Evolutionary conservation across 2,329 filamentous ascomycete species (phyloP), one percentile per base, ranked within the genome.

Genomic region (Cytospora schulzeri): DNA sequence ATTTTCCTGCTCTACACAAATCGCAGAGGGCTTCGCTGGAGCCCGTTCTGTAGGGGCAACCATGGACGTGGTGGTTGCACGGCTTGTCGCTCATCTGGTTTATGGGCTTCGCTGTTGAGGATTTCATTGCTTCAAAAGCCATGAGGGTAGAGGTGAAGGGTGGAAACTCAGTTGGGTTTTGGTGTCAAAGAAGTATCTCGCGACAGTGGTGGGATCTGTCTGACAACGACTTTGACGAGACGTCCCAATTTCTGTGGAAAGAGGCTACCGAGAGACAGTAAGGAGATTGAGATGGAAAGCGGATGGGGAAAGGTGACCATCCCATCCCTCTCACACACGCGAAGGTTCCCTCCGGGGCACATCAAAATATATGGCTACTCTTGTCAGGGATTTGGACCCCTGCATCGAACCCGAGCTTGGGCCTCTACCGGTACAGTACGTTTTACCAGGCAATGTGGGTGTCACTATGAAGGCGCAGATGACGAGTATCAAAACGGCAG

Each of bases 21-120:
- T 65, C 58, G 59, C 65, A 67, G 26, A 67, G 65, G 12, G 45
- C 31, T 17, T 57, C 56, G 5, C 65, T 63, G 12, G 63, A 41
- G 14, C 55, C 57, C 35, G 65, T 64, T 38, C 56, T 67, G 28
- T 61, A 45, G 3, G 63, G 62, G 29, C 65, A 67, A 19, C 65
- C 65, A 8, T 65, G 51, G 50, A 61, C 17, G n/a, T 67, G 65
- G 45, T 67, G 65, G 24, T 62, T 45, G 52, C 65, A 67, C 26
- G 60, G 48, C 31, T 60, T 64, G 35, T 62, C 58, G 55, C 65
- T 67, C 65, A 67, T 67, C n/a, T 61, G 63, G n/a, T 57, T 38
- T 12, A 61, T 28, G 28, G 28, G 58, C 22, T 48, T 54, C 19
- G 28, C 19, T 29, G 54, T n/a, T 7, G 29, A 26, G 15, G 54